phyloP scores from a whole-genome alignment of 2,329 filamentous ascomycete species.

The Coniochaeta ligniaria region DNA sequence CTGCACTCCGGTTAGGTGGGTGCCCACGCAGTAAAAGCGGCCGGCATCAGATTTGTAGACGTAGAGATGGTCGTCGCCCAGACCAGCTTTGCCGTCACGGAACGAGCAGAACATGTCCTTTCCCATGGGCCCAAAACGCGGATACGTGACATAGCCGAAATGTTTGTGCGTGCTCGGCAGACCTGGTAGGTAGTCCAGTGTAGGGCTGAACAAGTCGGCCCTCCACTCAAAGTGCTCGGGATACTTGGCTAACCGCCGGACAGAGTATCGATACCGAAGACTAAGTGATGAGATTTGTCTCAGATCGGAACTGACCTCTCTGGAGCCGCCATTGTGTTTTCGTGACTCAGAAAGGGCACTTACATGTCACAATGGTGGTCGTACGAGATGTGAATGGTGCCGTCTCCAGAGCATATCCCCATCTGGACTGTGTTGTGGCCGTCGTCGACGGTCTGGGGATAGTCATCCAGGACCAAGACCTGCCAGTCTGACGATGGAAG shows the following conservation, averaged over 20 bases:
- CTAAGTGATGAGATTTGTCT: slow-evolving; percentile 7
- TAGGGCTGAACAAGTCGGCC: slow-evolving; percentile 26
- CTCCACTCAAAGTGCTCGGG: slow-evolving; percentile 24
- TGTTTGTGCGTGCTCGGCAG: slow-evolving; percentile 18
- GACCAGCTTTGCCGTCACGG: slow-evolving; percentile 41
- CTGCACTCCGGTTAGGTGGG: slow-evolving; percentile 32
- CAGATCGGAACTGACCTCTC: background rate
- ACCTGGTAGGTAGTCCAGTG: slow-evolving; percentile 26
- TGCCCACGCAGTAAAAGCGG: slow-evolving; percentile 29
- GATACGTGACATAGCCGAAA: slow-evolving; percentile 37
- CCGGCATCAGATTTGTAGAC: slow-evolving; percentile 28
- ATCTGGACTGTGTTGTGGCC: slow-evolving; percentile 47
- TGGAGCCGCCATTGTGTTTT: background rate
- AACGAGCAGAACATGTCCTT: slow-evolving; percentile 37
- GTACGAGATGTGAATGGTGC: slow-evolving; percentile 45
- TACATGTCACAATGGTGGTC: slow-evolving; percentile 18
- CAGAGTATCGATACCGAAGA: slow-evolving; percentile 30
- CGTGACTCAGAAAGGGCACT: background rate
- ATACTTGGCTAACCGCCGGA: slow-evolving; percentile 20
- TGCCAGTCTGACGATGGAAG: slow-evolving; percentile 35
- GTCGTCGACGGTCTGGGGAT: slow-evolving; percentile 40
- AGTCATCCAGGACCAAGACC: slow-evolving; percentile 38
- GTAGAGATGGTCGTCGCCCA: slow-evolving; percentile 40
- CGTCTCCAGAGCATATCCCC: slow-evolving; percentile 40
- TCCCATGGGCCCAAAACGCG: slow-evolving; percentile 33